Percentiles rank a stretch among this genome's conserved stretches.
phyloP scores from a whole-genome alignment of 805 yeast genomes.

The Candida morakotiae region DNA sequence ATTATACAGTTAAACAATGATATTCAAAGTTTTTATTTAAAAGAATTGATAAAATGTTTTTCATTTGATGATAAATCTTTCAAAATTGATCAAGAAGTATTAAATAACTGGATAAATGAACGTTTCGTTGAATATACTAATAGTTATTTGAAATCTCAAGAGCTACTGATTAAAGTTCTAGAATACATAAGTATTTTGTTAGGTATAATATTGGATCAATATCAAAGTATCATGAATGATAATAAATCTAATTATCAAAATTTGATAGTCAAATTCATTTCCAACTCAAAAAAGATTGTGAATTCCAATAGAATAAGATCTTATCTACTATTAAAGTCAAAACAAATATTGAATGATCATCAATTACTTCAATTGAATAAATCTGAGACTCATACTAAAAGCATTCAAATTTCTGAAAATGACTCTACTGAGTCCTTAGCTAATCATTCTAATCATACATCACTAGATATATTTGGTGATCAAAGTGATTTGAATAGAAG shows the following conservation, averaged over 20 bases:
- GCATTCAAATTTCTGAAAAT: not conserved
- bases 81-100: not conserved
- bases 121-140: not conserved
- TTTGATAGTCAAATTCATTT: slow-evolving; percentile 6
- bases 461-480: slow-evolving; percentile 3
- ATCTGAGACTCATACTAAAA: not conserved
- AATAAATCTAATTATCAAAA: slow-evolving; percentile 7
- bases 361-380: slow-evolving; percentile 7
- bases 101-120: not conserved
- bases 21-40: slow-evolving; percentile 12
- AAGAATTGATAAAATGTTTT: not conserved
- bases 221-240: slow-evolving; percentile 1
- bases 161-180: slow-evolving; percentile 3
- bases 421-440: not conserved
- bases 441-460: not conserved
- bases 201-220: slow-evolving; percentile 9
- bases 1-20: slow-evolving; percentile 10
- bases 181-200: slow-evolving; percentile 11
- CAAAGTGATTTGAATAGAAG: slow-evolving; percentile 7
- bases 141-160: not conserved
- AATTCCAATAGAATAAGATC: slow-evolving; percentile 10
- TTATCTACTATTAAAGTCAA: slow-evolving; percentile 13
- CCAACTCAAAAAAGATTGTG: slow-evolving; percentile 8
- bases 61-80: not conserved
- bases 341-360: slow-evolving; percentile 4